Evolutionary conservation across 2,329 filamentous ascomycete genomes (phyloP).

Genomic region (Fonsecaea erecta): DNA sequence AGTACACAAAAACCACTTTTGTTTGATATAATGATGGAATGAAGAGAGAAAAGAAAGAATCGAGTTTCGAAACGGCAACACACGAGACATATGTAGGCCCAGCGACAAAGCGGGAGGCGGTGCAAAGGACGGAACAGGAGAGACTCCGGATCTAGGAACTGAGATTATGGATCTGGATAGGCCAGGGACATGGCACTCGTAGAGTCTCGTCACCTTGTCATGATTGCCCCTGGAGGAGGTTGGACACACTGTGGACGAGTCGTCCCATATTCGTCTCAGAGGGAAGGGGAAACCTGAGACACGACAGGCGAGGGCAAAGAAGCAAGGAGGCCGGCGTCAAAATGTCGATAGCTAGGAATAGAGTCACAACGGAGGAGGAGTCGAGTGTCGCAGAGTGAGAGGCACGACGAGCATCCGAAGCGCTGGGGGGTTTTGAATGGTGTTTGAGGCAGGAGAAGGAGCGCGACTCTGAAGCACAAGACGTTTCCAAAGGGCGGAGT

Average conservation of each 20-base stretch:
- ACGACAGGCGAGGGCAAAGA: constrained; percentile 22
- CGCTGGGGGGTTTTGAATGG: constrained; percentile 31
- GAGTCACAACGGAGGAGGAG: constrained; percentile 15
- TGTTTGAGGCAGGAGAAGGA: constrained; percentile 27
- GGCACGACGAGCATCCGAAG: constrained; percentile 22
- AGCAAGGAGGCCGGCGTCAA: constrained; percentile 9
- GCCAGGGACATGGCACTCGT: constrained; percentile 29
- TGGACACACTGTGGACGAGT: constrained; percentile 18
- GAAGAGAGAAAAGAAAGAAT: constrained; percentile 21
- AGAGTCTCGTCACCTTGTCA: constrained; percentile 34
- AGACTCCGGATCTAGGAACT: constrained; percentile 15
- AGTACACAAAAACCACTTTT: constrained; percentile 20
- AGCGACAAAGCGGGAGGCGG: constrained; percentile 17
- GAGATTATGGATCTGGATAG: constrained; percentile 33
- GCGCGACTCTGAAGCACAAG: constrained; percentile 23
- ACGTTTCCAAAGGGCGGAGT: constrained; percentile 15
- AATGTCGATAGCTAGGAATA: constrained; percentile 16
- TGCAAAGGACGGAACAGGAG: constrained; percentile 13
- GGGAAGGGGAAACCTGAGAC: constrained; percentile 11
- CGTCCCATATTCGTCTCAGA: constrained; percentile 32
- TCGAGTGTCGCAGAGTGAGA: constrained; percentile 29
- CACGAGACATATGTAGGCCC: constrained; percentile 32
- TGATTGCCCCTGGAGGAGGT: constrained; percentile 28
- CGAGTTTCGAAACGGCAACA: constrained; percentile 22
- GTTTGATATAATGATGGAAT: constrained; percentile 31